Percentiles rank a stretch among this genome's conserved stretches.
phyloP scores from a whole-genome alignment of 306 rosid species.

The Trifolium pratense region DNA sequence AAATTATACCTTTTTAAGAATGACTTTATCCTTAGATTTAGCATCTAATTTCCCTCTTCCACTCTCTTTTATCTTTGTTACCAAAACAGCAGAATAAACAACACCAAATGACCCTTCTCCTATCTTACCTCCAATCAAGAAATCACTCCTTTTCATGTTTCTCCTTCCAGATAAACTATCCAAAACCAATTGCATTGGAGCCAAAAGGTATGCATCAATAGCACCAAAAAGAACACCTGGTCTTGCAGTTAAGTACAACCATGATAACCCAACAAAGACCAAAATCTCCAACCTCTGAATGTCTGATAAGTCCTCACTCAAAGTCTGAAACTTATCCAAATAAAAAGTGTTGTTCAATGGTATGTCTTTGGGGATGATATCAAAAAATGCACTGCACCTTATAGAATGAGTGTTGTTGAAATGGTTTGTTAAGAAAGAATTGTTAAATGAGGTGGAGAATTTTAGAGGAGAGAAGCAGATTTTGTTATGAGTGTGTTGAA shows the following conservation, averaged over 20 bases:
- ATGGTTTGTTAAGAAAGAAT: slow-evolving; percentile 52
- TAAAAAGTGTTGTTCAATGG: slow-evolving; percentile 45
- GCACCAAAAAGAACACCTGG: slow-evolving; percentile 95
- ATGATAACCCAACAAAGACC: slow-evolving; percentile 62
- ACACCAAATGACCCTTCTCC: slow-evolving; percentile 96
- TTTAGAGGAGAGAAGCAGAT: slow-evolving; percentile 47
- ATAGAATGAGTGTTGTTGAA: slow-evolving; percentile 35
- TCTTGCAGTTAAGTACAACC: slow-evolving; percentile 89
- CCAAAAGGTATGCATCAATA: slow-evolving; percentile 84
- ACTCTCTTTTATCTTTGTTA: slow-evolving; percentile 62
- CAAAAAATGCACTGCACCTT: slow-evolving; percentile 64
- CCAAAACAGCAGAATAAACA: slow-evolving; percentile 79
- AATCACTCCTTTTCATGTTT: slow-evolving; percentile 67
- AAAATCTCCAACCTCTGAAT: slow-evolving; percentile 69
- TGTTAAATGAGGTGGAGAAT: slow-evolving; percentile 35
- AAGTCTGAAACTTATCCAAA: slow-evolving; percentile 59
- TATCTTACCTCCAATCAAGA: slow-evolving; percentile 72
- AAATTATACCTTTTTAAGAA: slow-evolving; percentile 79
- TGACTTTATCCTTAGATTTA: slow-evolving; percentile 77
- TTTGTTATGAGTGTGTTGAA: slow-evolving; percentile 49
- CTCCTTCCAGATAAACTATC: slow-evolving; percentile 76
- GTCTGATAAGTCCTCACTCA: slow-evolving; percentile 60
- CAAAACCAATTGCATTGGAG: slow-evolving; percentile 80
- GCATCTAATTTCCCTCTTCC: slow-evolving; percentile 51
- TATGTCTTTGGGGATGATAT: slow-evolving; percentile 48